phyloP scores from a whole-genome alignment of 768 basidiomycete species.

The Tricholoma sp. region DNA sequence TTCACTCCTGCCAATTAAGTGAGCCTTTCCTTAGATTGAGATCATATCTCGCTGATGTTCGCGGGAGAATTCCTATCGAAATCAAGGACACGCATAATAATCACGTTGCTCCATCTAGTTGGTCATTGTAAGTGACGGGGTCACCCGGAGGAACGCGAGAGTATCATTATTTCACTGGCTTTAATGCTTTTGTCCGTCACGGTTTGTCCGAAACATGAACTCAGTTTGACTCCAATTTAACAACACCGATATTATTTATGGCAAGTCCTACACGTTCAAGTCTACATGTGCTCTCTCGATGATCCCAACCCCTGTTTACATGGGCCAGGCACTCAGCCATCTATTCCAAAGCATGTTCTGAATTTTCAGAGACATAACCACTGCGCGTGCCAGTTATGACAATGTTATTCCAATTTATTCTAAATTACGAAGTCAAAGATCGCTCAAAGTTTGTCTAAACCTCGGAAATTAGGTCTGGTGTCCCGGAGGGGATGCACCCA shows the following conservation, averaged over 20 bases:
- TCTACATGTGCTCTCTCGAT: neutral
- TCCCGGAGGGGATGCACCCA: neutral
- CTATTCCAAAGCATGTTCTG: neutral
- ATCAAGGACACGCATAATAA: neutral
- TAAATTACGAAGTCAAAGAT: neutral
- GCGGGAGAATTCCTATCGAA: neutral
- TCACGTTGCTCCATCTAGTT: neutral
- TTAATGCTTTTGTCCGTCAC: neutral
- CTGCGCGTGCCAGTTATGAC: neutral
- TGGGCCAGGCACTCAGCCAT: neutral
- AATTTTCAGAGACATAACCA: neutral
- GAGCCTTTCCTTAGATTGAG: neutral
- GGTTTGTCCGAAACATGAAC: neutral
- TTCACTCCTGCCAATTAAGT: slow-evolving; percentile 1
- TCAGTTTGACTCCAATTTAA: neutral
- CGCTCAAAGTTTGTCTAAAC: neutral
- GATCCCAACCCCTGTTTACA: neutral
- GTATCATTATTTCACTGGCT: neutral
- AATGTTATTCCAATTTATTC: neutral
- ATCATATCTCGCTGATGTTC: neutral
- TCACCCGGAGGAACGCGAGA: neutral
- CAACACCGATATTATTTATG: neutral
- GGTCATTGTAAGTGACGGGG: neutral
- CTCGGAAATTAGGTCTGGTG: neutral
- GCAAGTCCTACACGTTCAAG: neutral